phyloP scores from a whole-genome alignment of 371 early-diverging fungal genomes.

The Zopfochytrium polystomum region DNA sequence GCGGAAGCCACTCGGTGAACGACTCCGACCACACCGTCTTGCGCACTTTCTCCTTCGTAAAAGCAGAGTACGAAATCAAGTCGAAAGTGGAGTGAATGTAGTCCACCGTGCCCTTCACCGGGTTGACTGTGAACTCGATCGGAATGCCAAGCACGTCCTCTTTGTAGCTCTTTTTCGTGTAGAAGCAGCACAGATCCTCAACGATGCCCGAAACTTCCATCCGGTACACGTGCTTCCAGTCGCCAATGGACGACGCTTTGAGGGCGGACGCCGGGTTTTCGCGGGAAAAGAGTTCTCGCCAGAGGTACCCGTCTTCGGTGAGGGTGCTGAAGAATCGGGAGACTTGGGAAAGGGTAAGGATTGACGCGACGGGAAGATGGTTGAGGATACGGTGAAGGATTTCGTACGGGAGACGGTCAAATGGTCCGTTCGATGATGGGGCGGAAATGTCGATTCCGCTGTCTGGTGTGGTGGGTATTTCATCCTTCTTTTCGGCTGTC shows the following conservation, averaged over 20 bases:
- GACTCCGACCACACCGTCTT: constrained; percentile 23
- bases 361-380: constrained; percentile 12
- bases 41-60: constrained; percentile 18
- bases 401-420: constrained; percentile 11
- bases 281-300: constrained; percentile 10
- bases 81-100: constrained; percentile 24
- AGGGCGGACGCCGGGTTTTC: constrained; percentile 6
- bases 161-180: constrained; percentile 18
- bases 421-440: not conserved
- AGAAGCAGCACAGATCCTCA: constrained; percentile 24
- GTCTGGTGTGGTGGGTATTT: too few relatives aligned
- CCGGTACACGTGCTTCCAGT: constrained; percentile 22
- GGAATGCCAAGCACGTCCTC: constrained; percentile 32
- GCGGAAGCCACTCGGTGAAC: constrained; percentile 28
- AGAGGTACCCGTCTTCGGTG: constrained; percentile 19
- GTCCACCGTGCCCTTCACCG: constrained; percentile 24
- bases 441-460: too few relatives aligned
- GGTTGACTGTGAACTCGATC: constrained; percentile 29
- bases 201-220: constrained; percentile 17
- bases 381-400: constrained; percentile 9
- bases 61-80: constrained; percentile 18
- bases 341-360: constrained; percentile 5
- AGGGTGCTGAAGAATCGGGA: constrained; percentile 12
- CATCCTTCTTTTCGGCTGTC: too few relatives aligned
- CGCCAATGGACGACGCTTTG: constrained; percentile 6